Base-by-base conservation (phyloP, 305 asterid species). In the Solanum chacoense region DNA sequence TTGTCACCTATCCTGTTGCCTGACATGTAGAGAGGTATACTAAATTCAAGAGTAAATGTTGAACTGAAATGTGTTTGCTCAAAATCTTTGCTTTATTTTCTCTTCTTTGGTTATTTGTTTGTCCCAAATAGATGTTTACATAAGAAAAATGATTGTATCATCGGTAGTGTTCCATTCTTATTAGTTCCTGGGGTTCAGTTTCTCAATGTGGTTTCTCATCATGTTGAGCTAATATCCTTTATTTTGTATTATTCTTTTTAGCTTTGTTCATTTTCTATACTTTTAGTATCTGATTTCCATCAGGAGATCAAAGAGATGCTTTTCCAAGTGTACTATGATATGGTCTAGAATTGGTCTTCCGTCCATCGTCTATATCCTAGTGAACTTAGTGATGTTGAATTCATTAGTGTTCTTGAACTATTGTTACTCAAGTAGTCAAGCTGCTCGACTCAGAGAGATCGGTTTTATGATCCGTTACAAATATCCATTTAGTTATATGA, bases 101-200 rank as follows among this genome's bases (percentile, higher is more conserved):
- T n/a, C 88, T 84, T 84, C 89, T 84, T 84, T 84, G 75, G 32
- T 13, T 59, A 84, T 84, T 84, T 84, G 87, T 45, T 83, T 84
- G 32, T 84, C 75, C 28, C 50, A 84, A 87, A 80, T 90, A 42
- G 91, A 92, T 91, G 90, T 91, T 85, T 91, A 90, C 91, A 91
- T 90, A 89, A 89, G 93, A 72, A 88, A 91, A 69, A 90, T 87
- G 92, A 31, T 63, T 92, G 94, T 91, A 88, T 90, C 91, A 90
- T 92, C 87, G 65, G 90, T 91, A 91, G 94, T 87, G 85, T 77
- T 67, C 63, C 69, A 87, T 35, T 75, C 85, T 79, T 55, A 13
- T 87, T 63, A 45, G 84, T 87, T 87, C 74, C 74, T 87, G 86
- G 85, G 86, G 59, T 79, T 81, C 59, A 34, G 28, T 87, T 87